A percentile compares a stretch with the other conserved stretches of the same genome.
phyloP scores from a whole-genome alignment of 1,284 basidiomycete genomes.

The Ganoderma sinense region DNA sequence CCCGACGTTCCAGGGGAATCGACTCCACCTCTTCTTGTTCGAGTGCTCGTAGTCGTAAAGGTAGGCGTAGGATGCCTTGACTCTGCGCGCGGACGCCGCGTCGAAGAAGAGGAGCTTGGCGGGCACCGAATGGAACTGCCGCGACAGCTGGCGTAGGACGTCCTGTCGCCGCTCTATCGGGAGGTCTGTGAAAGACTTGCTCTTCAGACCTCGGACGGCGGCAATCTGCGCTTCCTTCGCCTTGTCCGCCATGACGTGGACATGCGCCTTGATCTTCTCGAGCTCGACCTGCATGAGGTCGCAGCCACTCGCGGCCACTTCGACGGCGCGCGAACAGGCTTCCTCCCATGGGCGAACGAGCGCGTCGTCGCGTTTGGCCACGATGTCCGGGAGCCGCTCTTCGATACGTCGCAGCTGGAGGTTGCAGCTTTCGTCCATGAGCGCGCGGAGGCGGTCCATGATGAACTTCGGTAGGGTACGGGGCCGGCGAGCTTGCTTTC shows the following conservation, averaged over 20 bases:
- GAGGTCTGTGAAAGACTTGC: conserved; percentile 46
- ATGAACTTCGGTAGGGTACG: conserved; percentile 47
- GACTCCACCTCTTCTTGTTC: conserved; percentile 37
- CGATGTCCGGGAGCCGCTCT: conserved; percentile 18
- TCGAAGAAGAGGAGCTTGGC: conserved; percentile 20
- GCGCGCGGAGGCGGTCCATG: conserved; percentile 53
- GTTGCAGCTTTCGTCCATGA: conserved; percentile 37
- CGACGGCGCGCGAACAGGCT: conserved; percentile 35
- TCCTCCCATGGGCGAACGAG: conserved; percentile 48
- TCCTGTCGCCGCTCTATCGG: conserved; percentile 57
- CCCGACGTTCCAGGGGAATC: conserved; percentile 62
- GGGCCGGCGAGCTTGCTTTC: conserved; percentile 14
- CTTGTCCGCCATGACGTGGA: conserved; percentile 36
- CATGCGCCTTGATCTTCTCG: conserved; percentile 37
- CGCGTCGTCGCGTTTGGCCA: conserved; percentile 39
- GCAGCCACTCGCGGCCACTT: conserved; percentile 14
- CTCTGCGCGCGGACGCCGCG: conserved; percentile 42
- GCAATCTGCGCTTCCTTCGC: conserved; percentile 31
- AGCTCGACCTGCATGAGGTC: conserved; percentile 35
- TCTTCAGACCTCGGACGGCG: conserved; percentile 13
- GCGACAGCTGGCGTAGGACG: conserved; percentile 50
- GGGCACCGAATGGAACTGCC: conserved; percentile 44
- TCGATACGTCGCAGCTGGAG: conserved; percentile 39
- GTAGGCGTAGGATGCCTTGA: conserved; percentile 64
- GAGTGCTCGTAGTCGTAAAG: conserved; percentile 42